Evolutionary conservation across 2,329 filamentous ascomycete species (phyloP), one percentile per base, ranked within the genome.

Genomic region (Cladophialophora yegresii): DNA sequence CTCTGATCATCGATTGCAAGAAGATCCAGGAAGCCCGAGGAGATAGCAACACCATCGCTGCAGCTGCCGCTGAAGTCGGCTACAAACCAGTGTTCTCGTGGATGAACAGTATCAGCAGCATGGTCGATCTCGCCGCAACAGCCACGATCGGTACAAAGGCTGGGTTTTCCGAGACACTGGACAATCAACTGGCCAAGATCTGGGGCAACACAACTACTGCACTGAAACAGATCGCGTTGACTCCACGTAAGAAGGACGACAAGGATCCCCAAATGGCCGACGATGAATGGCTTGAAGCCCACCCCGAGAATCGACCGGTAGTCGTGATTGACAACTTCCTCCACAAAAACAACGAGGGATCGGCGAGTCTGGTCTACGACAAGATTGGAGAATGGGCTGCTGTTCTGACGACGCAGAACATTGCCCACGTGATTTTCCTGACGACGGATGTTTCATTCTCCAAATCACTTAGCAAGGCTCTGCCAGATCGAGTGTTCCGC

Each of bases 61-160:
- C 89, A 47, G 87, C 95, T 5, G 95, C 93, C 0, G 79, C 82
- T 1, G 87, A 93, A 68, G 93, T 98, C 55, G 93, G 95, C 8
- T 98, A 97, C 74, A 84, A 90, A 8, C 95, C 95, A 0, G 87
- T 99, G 0, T 99, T 99, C 75, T 96, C 91, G 0, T 98, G 93
- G 91, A 90, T 96, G 78, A 97, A 98, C 77, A 96, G 88, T 73
- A 86, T 98, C 69, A 96, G 91, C 77, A 96, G 92, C 75, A 86
- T 97, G 78, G 83, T 96, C 68, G 95, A 98, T 71, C 84, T 98
- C 43, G 95, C 93, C 23, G 91, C 95, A 1, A 93, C 97, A 75
- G 91, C 93, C 71, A 95, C 95, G 12, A 96, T 93, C 22, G 93
- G 93, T 12, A 90, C 96, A 63, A 97, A 98, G 78, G 90, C 92